These are phyloP conservation scores for Piromyces finnis DNA, from an alignment of 192 early-diverging fungal genomes.

Conservation along the genomic window DNA sequence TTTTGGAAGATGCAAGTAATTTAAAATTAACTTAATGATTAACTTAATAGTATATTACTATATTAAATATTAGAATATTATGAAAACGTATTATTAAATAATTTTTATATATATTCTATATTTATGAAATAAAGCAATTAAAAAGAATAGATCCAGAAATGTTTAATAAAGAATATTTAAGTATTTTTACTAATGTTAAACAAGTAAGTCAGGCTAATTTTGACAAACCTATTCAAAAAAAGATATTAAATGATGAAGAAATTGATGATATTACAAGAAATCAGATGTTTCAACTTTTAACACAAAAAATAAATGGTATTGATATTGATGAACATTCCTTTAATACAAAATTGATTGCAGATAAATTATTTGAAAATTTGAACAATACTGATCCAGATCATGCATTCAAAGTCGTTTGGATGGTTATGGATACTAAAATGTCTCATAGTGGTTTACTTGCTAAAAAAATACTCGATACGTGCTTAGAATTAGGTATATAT, in stretches of 20 bases:
- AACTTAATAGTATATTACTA: no score
- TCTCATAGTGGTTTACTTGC: background rate
- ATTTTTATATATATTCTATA: no score
- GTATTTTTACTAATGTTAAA: background rate
- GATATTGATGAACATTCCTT: background rate
- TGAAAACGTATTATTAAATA: no score
- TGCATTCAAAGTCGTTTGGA: background rate
- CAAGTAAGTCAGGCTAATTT: background rate
- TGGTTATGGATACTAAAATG: background rate
- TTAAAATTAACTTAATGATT: no score
- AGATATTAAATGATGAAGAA: background rate
- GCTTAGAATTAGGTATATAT: background rate
- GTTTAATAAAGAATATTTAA: background rate
- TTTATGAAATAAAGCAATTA: background rate
- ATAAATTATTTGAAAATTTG: background rate
- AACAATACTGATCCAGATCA: background rate
- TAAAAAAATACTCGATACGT: background rate
- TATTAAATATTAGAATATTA: no score
- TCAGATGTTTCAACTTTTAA: background rate
- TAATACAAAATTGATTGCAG: background rate
- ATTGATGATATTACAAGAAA: background rate
- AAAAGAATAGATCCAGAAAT: background rate
- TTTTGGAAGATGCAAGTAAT: background rate
- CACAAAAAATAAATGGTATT: background rate
- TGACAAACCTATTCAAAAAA: background rate